Evolutionary conservation across 2,329 filamentous ascomycete genomes (phyloP), one percentile per base, ranked within the genome.

Genomic region (Hypoxylon sp.): DNA sequence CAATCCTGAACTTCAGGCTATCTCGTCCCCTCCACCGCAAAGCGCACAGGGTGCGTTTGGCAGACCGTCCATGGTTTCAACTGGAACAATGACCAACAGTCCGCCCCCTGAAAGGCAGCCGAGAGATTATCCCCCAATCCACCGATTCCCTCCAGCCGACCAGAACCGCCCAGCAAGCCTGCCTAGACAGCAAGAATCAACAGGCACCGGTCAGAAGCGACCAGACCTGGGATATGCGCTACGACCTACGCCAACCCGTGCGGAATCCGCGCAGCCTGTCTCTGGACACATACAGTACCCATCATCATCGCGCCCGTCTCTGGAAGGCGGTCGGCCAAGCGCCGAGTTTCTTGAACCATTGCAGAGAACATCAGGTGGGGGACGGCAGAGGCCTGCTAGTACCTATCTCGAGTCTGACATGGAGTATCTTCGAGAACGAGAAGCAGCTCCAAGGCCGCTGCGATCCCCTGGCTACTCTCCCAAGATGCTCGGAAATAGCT

Each of bases 391-490:
- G 41, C 94, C 94, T 2, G 81, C 86, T 0, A 97, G 93, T 72
- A 90, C 91, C 27, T 91, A 93, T 71, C 83, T 96, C 3, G 90
- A 92, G 66, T 90, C 90, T 0, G 92, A 89, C 69, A 80, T 95
- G 48, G 92, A 96, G 57, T 92, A 91, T 69, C 79, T 96, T 15
- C 88, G 91, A 18, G 92, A 95, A 67, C 84, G 87, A 48, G 92
- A 96, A 70, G 80, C 79, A 18, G 78, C 83, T 2, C 73, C 76
- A 1, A 78, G 76, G 57, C 75, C 79, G 4, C 53, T 72, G 11
- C 69, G 70, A 9, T 75, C 65, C 66, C 80, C 73, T 1, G 68
- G 67, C 7, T 65, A 75, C 10, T 74, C 74, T 6, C 72, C 73
- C 4, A 73, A 71, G 26, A 65, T 72, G 33, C 66, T 67, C 4